A percentile compares a stretch with the other conserved stretches of the same genome.
These are phyloP conservation scores for Pleurozium schreberi DNA, from an alignment of 225 moss, liverwort and hornwort genomes.

Conservation along the genomic window DNA sequence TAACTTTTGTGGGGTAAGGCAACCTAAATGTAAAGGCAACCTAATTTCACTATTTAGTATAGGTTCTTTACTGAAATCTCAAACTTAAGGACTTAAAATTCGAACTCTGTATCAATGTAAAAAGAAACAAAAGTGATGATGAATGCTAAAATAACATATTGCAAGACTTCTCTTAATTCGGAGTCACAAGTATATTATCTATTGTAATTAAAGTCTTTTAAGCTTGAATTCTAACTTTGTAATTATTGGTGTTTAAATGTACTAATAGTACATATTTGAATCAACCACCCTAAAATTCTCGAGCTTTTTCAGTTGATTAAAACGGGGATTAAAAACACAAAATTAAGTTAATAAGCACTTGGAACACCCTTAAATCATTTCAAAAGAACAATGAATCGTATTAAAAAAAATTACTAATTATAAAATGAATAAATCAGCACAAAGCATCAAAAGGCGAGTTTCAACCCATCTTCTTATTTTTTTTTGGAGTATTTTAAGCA, in stretches of 20 bases:
- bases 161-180: not conserved
- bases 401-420: too few relatives aligned
- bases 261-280: not conserved
- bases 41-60: too few relatives aligned
- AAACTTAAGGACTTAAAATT: not conserved
- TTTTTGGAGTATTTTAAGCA: too few relatives aligned
- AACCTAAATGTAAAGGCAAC: too few relatives aligned
- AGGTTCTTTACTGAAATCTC: too few relatives aligned
- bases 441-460: not conserved
- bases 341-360: not conserved
- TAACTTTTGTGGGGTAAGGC: too few relatives aligned
- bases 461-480: too few relatives aligned
- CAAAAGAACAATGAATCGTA: not conserved
- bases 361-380: not conserved
- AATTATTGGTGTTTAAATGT: not conserved
- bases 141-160: not conserved
- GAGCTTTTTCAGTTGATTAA: not conserved
- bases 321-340: not conserved
- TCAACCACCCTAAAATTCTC: rapidly evolving
- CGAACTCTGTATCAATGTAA: not conserved
- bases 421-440: not conserved
- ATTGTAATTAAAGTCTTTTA: too few relatives aligned
- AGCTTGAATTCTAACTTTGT: not conserved
- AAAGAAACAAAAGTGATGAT: not conserved
- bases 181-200: not conserved